Evolutionary conservation across 208 protist genomes (phyloP).

Genomic region (Entamoeba invadens): DNA sequence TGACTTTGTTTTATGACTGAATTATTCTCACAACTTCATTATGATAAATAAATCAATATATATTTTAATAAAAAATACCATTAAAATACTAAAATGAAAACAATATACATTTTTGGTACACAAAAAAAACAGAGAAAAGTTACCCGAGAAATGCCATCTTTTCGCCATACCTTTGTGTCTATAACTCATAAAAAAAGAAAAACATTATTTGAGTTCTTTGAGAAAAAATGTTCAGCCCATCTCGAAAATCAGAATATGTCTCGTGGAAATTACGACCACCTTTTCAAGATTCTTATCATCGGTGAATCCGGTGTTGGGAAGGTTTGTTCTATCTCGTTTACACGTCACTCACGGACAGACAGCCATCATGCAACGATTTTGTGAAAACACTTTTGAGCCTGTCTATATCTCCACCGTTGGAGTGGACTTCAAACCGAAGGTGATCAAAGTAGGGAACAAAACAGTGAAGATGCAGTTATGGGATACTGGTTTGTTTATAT

Average conservation of each 20-base stretch:
- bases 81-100: no score
- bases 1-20: no score
- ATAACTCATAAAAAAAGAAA: slow-evolving; percentile 1
- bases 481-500: no score
- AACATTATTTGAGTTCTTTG: not conserved
- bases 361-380: slow-evolving; percentile 41
- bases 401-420: slow-evolving; percentile 45
- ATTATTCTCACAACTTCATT: no score
- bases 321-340: no score
- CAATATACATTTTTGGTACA: no score
- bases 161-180: no score
- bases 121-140: no score
- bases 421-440: slow-evolving; percentile 45
- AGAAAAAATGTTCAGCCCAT: not conserved
- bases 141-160: no score
- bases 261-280: slow-evolving; percentile 18
- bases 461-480: slow-evolving; percentile 44
- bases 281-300: slow-evolving; percentile 40
- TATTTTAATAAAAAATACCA: no score
- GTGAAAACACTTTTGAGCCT: slow-evolving; percentile 35
- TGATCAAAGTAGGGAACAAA: slow-evolving; percentile 32
- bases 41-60: no score
- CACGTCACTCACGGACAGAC: slow-evolving; percentile 42
- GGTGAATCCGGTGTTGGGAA: slow-evolving; percentile 25
- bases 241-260: not conserved